These are phyloP conservation scores for Plasmodium knowlesi DNA, from an alignment of 169 alveolate genomes.

Conservation along the genomic window DNA sequence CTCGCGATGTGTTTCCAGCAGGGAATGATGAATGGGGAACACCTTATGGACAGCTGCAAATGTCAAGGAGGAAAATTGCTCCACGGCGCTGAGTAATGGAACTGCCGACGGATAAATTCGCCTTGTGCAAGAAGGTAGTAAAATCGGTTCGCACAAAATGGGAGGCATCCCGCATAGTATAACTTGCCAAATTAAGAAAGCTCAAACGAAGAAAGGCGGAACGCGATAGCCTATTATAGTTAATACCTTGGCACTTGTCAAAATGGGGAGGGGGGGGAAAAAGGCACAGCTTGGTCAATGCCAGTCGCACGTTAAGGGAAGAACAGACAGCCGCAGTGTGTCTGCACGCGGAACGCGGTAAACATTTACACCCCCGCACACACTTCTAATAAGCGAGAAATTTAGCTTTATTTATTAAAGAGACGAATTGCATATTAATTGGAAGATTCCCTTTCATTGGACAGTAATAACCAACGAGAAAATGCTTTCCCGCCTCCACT, in stretches of 20 bases:
- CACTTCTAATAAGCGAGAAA: background rate
- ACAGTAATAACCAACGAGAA: background rate
- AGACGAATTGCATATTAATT: background rate
- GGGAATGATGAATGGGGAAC: background rate
- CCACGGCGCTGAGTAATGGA: background rate
- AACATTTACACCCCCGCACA: background rate
- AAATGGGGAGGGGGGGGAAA: background rate
- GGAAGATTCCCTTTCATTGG: background rate
- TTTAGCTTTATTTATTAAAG: background rate
- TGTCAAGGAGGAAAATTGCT: background rate
- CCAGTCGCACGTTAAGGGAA: background rate
- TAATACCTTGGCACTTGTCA: background rate
- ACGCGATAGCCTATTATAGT: background rate
- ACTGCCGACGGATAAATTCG: background rate
- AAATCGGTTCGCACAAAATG: no score
- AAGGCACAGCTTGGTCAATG: background rate
- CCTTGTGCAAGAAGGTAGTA: background rate
- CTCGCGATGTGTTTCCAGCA: background rate
- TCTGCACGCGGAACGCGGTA: background rate
- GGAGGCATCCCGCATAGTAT: background rate
- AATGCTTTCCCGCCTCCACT: background rate
- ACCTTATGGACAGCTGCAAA: background rate
- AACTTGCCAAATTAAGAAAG: background rate
- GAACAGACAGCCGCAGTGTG: background rate
- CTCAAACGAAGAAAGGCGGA: background rate